Evolutionary conservation across 2,329 filamentous ascomycete species (phyloP).

Genomic region (Albifimbria verrucaria): DNA sequence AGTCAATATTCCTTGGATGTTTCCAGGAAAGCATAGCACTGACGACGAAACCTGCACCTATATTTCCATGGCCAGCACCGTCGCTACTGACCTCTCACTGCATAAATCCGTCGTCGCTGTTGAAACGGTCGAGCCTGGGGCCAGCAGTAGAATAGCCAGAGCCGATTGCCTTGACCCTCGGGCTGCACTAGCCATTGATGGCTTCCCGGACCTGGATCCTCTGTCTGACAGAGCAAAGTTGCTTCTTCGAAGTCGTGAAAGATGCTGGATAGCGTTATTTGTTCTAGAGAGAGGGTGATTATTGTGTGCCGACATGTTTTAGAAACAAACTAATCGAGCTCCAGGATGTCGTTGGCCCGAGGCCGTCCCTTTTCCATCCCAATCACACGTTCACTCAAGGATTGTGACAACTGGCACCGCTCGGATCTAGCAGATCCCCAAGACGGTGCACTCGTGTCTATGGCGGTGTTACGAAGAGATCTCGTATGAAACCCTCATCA

Average conservation of each 20-base stretch:
- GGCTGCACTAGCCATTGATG: constrained; percentile 64
- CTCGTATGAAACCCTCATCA: constrained; percentile 40
- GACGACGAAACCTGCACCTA: constrained; percentile 73
- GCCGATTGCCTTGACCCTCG: constrained; percentile 68
- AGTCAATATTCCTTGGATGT: constrained; percentile 75
- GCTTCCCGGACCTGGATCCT: constrained; percentile 61
- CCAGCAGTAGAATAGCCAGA: constrained; percentile 47
- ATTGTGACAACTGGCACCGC: constrained; percentile 67
- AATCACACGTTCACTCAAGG: constrained; percentile 60
- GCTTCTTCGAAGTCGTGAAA: constrained; percentile 61
- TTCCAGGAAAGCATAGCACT: constrained; percentile 62
- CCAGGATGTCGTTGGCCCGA: constrained; percentile 62
- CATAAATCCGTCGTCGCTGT: constrained; percentile 66
- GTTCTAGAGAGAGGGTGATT: constrained; percentile 65
- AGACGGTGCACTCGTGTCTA: constrained; percentile 69
- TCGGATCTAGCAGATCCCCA: constrained; percentile 61
- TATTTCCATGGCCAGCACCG: constrained; percentile 65
- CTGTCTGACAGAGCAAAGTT: constrained; percentile 57
- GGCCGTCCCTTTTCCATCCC: constrained; percentile 68
- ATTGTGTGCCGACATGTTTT: neutral
- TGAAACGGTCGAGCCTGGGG: constrained; percentile 40
- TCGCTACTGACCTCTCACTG: constrained; percentile 66
- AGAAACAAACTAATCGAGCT: neutral
- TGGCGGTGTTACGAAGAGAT: constrained; percentile 66
- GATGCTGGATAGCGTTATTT: constrained; percentile 69